phyloP scores from a whole-genome alignment of 2,329 filamentous ascomycete species.

The Proliferodiscus dingleyae region DNA sequence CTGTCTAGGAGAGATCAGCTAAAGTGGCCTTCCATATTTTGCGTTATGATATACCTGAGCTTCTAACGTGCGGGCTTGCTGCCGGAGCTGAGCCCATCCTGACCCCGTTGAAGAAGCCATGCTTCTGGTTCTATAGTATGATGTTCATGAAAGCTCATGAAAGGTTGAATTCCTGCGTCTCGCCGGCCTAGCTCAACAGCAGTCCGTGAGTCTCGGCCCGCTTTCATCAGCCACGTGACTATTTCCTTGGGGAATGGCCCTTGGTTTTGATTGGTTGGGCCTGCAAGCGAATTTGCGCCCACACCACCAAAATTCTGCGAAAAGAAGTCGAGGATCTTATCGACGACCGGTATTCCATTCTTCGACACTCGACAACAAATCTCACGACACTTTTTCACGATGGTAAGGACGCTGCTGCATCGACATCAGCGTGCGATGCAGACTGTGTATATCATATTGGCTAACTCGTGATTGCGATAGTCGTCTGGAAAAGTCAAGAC shows the following conservation, averaged over 20 bases:
- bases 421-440: conserved; percentile 19
- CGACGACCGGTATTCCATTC: conserved; percentile 4
- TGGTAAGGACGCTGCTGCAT: conserved; percentile 13
- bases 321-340: conserved; percentile 3
- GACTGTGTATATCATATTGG: conserved; percentile 11
- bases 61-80: conserved; percentile 84
- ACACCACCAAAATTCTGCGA: background rate
- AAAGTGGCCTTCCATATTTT: background rate
- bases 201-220: too few species aligned
- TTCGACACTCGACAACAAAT: conserved; percentile 10
- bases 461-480: conserved; percentile 41
- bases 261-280: background rate
- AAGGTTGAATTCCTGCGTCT: too few species aligned
- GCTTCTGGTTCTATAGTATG: background rate
- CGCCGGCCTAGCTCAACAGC: too few species aligned
- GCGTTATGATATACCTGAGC: conserved; percentile 62
- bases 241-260: background rate
- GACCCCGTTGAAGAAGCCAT: conserved; percentile 31
- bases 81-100: conserved; percentile 90
- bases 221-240: background rate
- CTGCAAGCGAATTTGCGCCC: conserved; percentile 5
- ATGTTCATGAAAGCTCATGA: background rate
- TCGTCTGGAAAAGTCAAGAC: conserved; percentile 79
- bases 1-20: conserved; percentile 56
- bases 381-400: conserved; percentile 20